phyloP scores from a whole-genome alignment of 495 filamentous ascomycete species.

The Xylaria palmicola region DNA sequence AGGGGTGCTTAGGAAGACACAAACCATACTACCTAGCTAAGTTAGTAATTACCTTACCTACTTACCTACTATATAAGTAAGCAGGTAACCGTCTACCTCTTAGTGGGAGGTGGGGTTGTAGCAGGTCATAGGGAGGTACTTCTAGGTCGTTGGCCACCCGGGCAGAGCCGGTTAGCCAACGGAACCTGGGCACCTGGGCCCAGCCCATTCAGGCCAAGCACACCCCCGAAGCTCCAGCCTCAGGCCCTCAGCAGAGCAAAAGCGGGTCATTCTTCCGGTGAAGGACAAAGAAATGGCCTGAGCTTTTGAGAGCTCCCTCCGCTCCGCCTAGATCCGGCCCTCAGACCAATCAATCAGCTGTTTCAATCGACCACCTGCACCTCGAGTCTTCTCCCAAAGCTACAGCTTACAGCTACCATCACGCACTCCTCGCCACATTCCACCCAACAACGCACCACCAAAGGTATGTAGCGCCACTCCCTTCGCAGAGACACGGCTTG shows the following conservation, averaged over 20 bases:
- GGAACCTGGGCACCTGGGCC: too few species aligned
- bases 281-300: constrained; percentile 4
- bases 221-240: too few species aligned
- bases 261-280: not conserved
- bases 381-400: not conserved
- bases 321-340: constrained; percentile 13
- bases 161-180: not conserved
- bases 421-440: constrained; percentile 16
- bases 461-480: not conserved
- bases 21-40: too few species aligned
- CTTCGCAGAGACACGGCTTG: not conserved
- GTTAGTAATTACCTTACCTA: too few species aligned
- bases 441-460: constrained; percentile 3
- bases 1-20: too few species aligned
- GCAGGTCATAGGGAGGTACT: too few species aligned
- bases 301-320: constrained; percentile 12
- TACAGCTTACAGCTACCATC: not conserved
- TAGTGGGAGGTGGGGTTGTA: too few species aligned
- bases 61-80: too few species aligned
- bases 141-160: too few species aligned
- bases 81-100: too few species aligned
- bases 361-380: not conserved
- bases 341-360: constrained; percentile 8
- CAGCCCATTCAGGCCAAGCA: not conserved
- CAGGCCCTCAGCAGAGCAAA: too few species aligned